Percentiles rank a stretch among this genome's conserved stretches.
Conservation (phyloP, 805 yeast species). For the Candida loeiensis region DNA sequence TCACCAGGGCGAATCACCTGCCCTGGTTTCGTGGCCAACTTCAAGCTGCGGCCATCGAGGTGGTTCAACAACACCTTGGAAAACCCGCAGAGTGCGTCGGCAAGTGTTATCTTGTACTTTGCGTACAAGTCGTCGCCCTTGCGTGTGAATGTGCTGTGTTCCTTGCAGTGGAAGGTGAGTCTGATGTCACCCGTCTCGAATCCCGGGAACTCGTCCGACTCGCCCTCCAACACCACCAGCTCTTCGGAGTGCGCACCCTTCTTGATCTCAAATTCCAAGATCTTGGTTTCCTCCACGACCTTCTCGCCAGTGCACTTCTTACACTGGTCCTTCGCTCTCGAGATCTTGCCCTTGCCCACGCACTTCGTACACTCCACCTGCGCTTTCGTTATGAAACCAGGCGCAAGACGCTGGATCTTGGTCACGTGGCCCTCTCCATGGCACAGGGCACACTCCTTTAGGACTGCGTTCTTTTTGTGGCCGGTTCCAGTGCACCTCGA, state of each 20-base stretch:
- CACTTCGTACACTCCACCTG: slow-evolving; percentile 63
- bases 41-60: slow-evolving; percentile 74
- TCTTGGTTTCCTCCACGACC: slow-evolving; percentile 59
- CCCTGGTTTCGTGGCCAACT: slow-evolving; percentile 66
- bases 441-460: slow-evolving; percentile 61
- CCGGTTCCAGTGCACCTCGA: slow-evolving; percentile 73
- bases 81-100: slow-evolving; percentile 86
- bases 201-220: slow-evolving; percentile 77
- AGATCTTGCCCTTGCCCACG: slow-evolving; percentile 62
- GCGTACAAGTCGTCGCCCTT: slow-evolving; percentile 64
- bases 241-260: slow-evolving; percentile 70
- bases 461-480: slow-evolving; percentile 55
- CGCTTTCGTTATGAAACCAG: slow-evolving; percentile 69
- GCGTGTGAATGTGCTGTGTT: slow-evolving; percentile 50
- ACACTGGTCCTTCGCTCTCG: slow-evolving; percentile 68
- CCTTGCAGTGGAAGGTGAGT: slow-evolving; percentile 52
- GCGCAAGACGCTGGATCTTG: slow-evolving; percentile 62
- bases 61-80: slow-evolving; percentile 61
- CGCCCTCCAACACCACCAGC: slow-evolving; percentile 55
- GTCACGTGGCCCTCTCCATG: slow-evolving; percentile 65
- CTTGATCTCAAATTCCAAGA: slow-evolving; percentile 71
- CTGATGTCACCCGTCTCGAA: slow-evolving; percentile 75
- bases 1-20: slow-evolving; percentile 80
- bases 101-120: slow-evolving; percentile 56
- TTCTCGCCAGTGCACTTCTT: slow-evolving; percentile 69